These are phyloP conservation scores for Scenedesmus sp. DNA, from an alignment of 163 green algal species.

Conservation along the genomic window DNA sequence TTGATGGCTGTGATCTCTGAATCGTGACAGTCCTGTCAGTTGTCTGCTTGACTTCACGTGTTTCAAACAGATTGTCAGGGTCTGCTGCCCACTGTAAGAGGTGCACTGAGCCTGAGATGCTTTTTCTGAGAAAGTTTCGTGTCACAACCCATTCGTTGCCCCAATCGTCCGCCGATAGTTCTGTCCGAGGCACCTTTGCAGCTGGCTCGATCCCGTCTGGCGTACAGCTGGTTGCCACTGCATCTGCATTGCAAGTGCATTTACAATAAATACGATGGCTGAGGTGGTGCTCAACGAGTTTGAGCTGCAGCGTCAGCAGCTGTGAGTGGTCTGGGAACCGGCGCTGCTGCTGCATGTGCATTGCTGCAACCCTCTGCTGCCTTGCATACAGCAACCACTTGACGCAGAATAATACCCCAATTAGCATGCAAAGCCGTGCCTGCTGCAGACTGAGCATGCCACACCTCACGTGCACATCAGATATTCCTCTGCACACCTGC, in stretches of 20 bases:
- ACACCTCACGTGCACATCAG: too few species aligned
- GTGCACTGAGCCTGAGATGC: not conserved
- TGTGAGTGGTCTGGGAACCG: not conserved
- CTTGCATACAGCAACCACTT: not conserved
- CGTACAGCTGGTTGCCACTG: not conserved
- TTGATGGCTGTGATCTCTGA: not conserved
- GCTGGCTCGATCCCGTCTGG: not conserved
- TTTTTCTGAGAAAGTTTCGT: not conserved
- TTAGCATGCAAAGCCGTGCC: too few species aligned
- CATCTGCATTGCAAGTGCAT: not conserved
- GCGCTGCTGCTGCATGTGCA: not conserved
- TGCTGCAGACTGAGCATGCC: too few species aligned
- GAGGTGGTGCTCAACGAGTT: not conserved
- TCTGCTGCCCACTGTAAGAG: not conserved
- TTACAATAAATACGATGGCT: not conserved
- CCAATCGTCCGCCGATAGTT: not conserved
- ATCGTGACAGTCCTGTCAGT: not conserved
- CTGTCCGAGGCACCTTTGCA: not conserved
- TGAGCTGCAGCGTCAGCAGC: constrained; percentile 27
- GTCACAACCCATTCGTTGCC: not conserved
- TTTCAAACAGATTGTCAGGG: not conserved
- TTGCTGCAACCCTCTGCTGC: not conserved
- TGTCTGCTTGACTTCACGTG: not conserved
- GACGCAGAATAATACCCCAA: too few species aligned
- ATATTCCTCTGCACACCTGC: too few species aligned